Evolutionary conservation across 2,329 filamentous ascomycete genomes (phyloP).

Genomic region (Fusarium sp.): DNA sequence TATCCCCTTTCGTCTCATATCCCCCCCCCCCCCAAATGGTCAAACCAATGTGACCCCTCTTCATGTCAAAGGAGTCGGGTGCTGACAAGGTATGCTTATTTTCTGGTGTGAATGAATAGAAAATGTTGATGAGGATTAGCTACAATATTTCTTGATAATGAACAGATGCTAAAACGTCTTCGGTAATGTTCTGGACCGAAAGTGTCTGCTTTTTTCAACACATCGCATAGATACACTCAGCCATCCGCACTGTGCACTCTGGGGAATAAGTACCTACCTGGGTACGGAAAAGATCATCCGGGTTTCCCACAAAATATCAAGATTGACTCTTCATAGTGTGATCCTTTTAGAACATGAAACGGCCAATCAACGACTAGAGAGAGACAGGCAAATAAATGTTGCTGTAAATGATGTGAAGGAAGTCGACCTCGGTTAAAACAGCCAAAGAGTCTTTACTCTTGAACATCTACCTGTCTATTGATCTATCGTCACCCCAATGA

Average conservation of each 20-base stretch:
- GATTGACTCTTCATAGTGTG: not conserved
- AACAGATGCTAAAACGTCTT: no score
- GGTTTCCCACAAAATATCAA: constrained; percentile 6
- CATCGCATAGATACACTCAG: not conserved
- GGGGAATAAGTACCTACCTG: not conserved
- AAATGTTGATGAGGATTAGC: not conserved
- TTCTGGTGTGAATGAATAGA: not conserved
- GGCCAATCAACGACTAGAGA: not conserved
- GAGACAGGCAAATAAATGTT: no score
- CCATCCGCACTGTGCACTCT: constrained; percentile 19
- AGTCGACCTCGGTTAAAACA: no score
- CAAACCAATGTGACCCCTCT: constrained; percentile 3
- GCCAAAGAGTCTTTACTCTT: not conserved
- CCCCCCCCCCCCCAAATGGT: not conserved
- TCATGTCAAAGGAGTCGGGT: not conserved
- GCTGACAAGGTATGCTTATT: not conserved
- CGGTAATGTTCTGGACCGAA: not conserved
- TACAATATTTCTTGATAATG: not conserved
- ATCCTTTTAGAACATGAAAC: not conserved
- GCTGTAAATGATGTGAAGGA: no score
- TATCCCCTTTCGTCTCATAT: constrained; percentile 9
- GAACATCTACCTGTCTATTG: not conserved
- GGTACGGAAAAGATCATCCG: constrained; percentile 19
- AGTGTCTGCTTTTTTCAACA: not conserved
- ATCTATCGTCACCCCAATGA: not conserved